Percentiles rank a stretch among this genome's conserved stretches.
phyloP scores from a whole-genome alignment of 257 asterid genomes.

The Fraxinus quadrangulata region DNA sequence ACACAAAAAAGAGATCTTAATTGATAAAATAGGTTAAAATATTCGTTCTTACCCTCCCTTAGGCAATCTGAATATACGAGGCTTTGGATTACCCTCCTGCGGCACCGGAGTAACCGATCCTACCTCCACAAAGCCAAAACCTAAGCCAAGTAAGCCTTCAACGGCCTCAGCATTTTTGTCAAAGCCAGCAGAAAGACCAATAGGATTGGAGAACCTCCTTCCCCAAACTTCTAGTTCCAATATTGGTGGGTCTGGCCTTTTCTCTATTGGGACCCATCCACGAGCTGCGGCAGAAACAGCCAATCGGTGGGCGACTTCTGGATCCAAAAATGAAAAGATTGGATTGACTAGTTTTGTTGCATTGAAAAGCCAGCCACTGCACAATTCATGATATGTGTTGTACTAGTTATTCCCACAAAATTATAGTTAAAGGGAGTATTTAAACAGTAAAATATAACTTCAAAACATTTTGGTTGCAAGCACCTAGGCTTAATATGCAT shows the following conservation, averaged over 20 bases:
- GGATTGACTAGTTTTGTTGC: conserved; percentile 98
- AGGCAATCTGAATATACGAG: conserved; percentile 88
- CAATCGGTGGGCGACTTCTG: conserved; percentile 89
- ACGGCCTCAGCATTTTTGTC: conserved; percentile 98
- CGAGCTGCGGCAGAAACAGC: conserved; percentile 99
- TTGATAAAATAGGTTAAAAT: neutral
- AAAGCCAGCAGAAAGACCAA: conserved; percentile 98
- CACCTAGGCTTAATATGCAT: neutral
- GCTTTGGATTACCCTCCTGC: conserved; percentile 98
- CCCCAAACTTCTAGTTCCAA: conserved; percentile 89
- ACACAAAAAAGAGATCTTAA: neutral
- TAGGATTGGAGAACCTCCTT: conserved; percentile 93
- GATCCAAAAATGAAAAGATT: conserved; percentile 85
- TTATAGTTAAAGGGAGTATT: neutral
- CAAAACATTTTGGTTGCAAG: conserved; percentile 10
- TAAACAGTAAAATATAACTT: neutral
- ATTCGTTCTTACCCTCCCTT: conserved; percentile 64
- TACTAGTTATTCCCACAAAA: conserved; percentile 8
- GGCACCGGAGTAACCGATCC: conserved; percentile 98
- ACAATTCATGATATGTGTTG: conserved; percentile 26
- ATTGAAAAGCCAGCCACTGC: conserved; percentile 97
- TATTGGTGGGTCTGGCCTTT: conserved; percentile 77
- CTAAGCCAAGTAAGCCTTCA: conserved; percentile 92
- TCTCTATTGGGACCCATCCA: conserved; percentile 97
- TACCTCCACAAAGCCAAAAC: conserved; percentile 98